Evolutionary conservation across 140 eudicot species (phyloP).

Genomic region (Stevia rebaudiana): DNA sequence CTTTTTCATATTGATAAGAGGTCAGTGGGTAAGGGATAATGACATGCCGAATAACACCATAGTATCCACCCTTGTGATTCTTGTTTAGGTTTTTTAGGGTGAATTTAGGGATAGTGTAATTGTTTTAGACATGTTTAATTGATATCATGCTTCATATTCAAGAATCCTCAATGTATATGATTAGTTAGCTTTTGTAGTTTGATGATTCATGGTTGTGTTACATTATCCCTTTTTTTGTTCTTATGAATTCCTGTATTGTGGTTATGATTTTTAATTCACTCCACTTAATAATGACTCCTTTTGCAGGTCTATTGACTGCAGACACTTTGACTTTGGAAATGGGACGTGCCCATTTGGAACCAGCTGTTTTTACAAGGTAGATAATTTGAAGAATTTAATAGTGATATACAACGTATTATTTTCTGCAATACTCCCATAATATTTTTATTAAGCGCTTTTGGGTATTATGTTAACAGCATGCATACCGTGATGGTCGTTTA

Average conservation of each 20-base stretch:
- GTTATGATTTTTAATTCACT: not conserved
- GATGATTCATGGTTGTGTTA: not conserved
- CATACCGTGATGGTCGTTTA: conserved; percentile 88
- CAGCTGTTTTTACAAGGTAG: conserved; percentile 83
- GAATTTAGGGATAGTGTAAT: too few relatives aligned
- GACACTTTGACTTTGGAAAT: conserved; percentile 80
- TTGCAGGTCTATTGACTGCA: conserved; percentile 86
- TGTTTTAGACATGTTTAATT: too few relatives aligned
- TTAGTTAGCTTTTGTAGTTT: not conserved
- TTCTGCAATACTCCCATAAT: not conserved
- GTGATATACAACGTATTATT: not conserved
- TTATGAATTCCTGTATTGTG: not conserved
- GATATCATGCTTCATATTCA: too few relatives aligned
- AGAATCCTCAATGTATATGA: not conserved
- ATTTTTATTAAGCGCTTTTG: not conserved
- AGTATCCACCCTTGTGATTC: not conserved
- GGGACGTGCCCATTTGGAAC: conserved; percentile 87
- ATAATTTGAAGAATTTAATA: conserved; percentile 9
- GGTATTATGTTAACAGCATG: conserved; percentile 54
- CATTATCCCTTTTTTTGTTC: not conserved
- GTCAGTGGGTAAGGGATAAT: not conserved
- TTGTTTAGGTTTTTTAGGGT: too few relatives aligned
- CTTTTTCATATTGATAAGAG: not conserved
- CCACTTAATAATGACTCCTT: conserved; percentile 1
- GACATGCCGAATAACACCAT: not conserved